Conservation (phyloP, 495 filamentous ascomycete species). For the Hyaloscypha bicolor region DNA sequence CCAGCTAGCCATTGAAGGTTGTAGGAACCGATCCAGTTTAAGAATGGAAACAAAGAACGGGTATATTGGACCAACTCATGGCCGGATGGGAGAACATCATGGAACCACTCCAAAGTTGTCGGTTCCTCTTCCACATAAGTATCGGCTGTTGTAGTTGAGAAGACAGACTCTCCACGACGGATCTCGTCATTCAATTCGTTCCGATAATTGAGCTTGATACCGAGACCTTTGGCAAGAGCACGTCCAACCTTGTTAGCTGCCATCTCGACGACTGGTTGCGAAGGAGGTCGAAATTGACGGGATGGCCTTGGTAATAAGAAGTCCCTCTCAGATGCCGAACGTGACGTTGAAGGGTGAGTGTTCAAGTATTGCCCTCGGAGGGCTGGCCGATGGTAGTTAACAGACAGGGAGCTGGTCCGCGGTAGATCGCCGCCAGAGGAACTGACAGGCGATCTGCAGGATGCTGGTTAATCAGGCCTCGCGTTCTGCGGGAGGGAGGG, state of each 20-base stretch:
- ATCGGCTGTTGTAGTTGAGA: constrained; percentile 74
- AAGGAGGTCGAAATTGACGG: background rate
- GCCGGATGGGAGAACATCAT: constrained; percentile 58
- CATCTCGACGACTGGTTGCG: constrained; percentile 7
- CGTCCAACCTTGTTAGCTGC: constrained; percentile 63
- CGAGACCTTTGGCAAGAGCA: constrained; percentile 74
- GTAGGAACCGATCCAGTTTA: constrained; percentile 84
- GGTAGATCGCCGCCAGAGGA: background rate
- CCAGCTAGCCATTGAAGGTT: constrained; percentile 87
- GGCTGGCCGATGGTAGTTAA: background rate
- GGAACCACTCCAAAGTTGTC: constrained; percentile 70
- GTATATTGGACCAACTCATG: constrained; percentile 60
- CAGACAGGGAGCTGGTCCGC: background rate
- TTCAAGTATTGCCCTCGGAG: background rate
- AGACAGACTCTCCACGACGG: constrained; percentile 76
- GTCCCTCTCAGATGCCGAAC: background rate
- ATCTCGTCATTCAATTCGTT: constrained; percentile 51
- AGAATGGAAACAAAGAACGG: constrained; percentile 78
- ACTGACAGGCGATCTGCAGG: constrained; percentile 5
- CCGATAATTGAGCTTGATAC: constrained; percentile 78
- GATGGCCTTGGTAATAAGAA: constrained; percentile 1
- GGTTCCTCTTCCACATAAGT: constrained; percentile 86
- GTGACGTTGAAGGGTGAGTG: background rate
- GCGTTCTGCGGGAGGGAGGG: background rate
- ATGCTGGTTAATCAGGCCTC: constrained; percentile 9